phyloP scores from a whole-genome alignment of 2,329 filamentous ascomycete genomes.

The Emydomyces testavorans region DNA sequence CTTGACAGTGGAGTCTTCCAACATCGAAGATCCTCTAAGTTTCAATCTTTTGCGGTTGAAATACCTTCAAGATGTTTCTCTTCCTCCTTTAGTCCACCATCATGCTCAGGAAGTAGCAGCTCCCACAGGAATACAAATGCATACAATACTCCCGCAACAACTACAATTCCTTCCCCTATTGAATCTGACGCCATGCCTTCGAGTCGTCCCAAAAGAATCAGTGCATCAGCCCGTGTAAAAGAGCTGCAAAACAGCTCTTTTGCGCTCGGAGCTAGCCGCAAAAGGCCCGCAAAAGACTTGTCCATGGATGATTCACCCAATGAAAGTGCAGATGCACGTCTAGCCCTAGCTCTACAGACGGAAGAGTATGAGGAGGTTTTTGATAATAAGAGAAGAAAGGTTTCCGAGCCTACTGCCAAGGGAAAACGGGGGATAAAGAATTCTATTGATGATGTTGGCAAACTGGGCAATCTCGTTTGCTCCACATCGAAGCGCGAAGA shows the following conservation, averaged over 20 bases:
- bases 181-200: slow-evolving; percentile 27
- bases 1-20: too few species aligned
- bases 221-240: slow-evolving; percentile 37
- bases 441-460: slow-evolving; percentile 15
- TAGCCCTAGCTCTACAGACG: slow-evolving; percentile 48
- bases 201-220: slow-evolving; percentile 24
- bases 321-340: slow-evolving; percentile 37
- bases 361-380: slow-evolving; percentile 38
- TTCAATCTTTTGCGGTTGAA: slow-evolving; percentile 6
- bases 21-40: background rate
- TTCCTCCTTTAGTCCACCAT: background rate
- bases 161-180: slow-evolving; percentile 45
- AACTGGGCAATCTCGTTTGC: background rate
- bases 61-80: background rate
- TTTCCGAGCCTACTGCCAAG: slow-evolving; percentile 14
- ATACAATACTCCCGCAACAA: slow-evolving; percentile 53
- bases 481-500: background rate
- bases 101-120: background rate
- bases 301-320: slow-evolving; percentile 25
- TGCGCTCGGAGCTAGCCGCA: slow-evolving; percentile 37
- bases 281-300: slow-evolving; percentile 38
- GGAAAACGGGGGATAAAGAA: slow-evolving; percentile 20
- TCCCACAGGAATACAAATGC: slow-evolving; percentile 31
- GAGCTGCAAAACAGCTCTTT: slow-evolving; percentile 42
- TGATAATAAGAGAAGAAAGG: slow-evolving; percentile 29